Evolutionary conservation across 306 rosid genomes (phyloP).

Genomic region (Calophaca sinica): DNA sequence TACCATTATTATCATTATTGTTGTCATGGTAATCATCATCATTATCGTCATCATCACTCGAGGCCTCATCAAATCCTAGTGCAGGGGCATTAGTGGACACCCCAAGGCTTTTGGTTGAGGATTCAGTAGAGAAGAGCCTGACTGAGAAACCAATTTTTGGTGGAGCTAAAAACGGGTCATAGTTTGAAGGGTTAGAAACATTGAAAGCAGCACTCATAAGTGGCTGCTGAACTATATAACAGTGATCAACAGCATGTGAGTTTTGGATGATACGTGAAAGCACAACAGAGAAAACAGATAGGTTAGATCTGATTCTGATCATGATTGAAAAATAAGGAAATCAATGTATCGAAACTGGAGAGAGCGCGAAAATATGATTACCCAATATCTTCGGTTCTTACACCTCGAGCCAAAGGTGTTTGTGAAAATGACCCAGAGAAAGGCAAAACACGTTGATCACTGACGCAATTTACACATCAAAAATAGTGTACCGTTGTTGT

Average conservation of each 20-base stretch:
- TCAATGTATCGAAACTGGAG: conserved; percentile 11
- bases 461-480: neutral
- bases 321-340: conserved; percentile 40
- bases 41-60: conserved; percentile 22
- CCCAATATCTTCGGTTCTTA: neutral
- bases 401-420: conserved; percentile 43
- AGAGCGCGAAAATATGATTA: neutral
- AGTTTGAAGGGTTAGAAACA: conserved; percentile 35
- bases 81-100: conserved; percentile 34
- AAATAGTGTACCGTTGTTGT: neutral
- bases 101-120: conserved; percentile 39
- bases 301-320: conserved; percentile 51
- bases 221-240: conserved; percentile 33
- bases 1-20: conserved; percentile 41
- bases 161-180: conserved; percentile 27
- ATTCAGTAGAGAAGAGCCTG: conserved; percentile 43
- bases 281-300: conserved; percentile 46
- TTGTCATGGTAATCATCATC: conserved; percentile 7
- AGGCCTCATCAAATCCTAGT: conserved; percentile 31
- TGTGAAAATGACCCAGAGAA: conserved; percentile 48
- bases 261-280: conserved; percentile 34
- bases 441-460: neutral
- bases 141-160: conserved; percentile 32
- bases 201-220: conserved; percentile 39
- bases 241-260: conserved; percentile 23